phyloP scores from a whole-genome alignment of 1,284 basidiomycete genomes.

The Boletus mariae region DNA sequence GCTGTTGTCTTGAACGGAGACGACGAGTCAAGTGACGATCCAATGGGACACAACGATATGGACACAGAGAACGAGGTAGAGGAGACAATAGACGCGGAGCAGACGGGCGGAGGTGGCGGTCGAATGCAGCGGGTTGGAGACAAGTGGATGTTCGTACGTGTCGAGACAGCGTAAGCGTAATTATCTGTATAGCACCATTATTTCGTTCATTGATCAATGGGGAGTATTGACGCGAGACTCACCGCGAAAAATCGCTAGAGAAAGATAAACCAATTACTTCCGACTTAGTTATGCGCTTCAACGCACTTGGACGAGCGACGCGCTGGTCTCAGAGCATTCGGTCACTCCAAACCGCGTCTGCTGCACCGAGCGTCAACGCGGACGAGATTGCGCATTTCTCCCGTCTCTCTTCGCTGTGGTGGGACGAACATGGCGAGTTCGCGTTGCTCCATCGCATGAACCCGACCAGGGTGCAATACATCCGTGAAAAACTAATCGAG shows the following conservation, averaged over 20 bases:
- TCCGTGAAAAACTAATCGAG: conserved; percentile 76
- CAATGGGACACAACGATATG: no score
- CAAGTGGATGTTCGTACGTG: conserved; percentile 65
- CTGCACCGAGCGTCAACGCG: conserved; percentile 53
- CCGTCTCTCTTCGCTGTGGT: conserved; percentile 89
- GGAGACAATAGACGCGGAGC: background rate
- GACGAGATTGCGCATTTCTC: conserved; percentile 93
- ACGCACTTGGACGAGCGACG: conserved; percentile 10
- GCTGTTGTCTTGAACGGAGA: conserved; percentile 53
- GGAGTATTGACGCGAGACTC: no score
- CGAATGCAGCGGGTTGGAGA: conserved; percentile 70
- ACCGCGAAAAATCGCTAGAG: no score
- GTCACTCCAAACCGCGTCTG: conserved; percentile 25
- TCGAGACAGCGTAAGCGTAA: conserved; percentile 12
- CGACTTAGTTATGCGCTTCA: conserved; percentile 16
- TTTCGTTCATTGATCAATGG: background rate
- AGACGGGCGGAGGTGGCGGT: conserved; percentile 38
- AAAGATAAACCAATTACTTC: no score
- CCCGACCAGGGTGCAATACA: conserved; percentile 81
- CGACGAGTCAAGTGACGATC: background rate
- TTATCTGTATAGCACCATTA: conserved; percentile 24
- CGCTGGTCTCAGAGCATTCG: conserved; percentile 9
- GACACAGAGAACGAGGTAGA: no score
- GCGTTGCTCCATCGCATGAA: conserved; percentile 94
- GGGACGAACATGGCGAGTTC: conserved; percentile 95